Conservation (phyloP, 441 rosid genomes). For the Gossypium davidsonii region DNA sequence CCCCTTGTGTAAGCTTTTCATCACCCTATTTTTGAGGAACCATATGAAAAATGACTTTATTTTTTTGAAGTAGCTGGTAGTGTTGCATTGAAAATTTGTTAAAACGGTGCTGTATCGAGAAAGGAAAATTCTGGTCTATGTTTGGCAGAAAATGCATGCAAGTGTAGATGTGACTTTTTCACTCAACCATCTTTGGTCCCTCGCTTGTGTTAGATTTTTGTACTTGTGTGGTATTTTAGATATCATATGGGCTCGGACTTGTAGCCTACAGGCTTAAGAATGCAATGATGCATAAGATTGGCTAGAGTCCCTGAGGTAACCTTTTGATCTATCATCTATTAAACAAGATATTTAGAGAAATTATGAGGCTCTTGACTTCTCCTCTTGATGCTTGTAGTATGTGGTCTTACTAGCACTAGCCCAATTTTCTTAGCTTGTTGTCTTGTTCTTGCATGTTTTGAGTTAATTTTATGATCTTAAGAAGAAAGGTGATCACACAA, state of each 20-base stretch:
- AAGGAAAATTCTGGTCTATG: background rate
- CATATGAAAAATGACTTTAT: background rate
- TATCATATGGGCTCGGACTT: background rate
- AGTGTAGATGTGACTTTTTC: background rate
- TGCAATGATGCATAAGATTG: background rate
- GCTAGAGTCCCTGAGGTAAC: background rate
- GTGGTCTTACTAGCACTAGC: background rate
- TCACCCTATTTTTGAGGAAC: background rate
- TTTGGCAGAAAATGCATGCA: background rate
- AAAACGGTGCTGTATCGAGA: background rate
- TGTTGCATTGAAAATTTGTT: background rate
- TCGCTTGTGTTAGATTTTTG: constrained; percentile 1
- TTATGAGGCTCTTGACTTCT: constrained; percentile 5
- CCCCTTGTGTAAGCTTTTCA: constrained; percentile 64
- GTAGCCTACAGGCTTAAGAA: constrained; percentile 6
- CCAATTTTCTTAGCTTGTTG: background rate
- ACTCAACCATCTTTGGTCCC: constrained; percentile 1
- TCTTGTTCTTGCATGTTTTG: background rate
- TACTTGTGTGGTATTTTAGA: background rate
- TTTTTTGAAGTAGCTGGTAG: background rate
- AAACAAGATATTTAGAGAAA: background rate
- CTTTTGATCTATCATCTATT: background rate
- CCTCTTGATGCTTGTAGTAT: background rate
- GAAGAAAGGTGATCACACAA: constrained; percentile 9
- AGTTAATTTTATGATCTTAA: background rate